Base-by-base conservation (phyloP, 345 rosid species). In the Raphanus raphanistrum region DNA sequence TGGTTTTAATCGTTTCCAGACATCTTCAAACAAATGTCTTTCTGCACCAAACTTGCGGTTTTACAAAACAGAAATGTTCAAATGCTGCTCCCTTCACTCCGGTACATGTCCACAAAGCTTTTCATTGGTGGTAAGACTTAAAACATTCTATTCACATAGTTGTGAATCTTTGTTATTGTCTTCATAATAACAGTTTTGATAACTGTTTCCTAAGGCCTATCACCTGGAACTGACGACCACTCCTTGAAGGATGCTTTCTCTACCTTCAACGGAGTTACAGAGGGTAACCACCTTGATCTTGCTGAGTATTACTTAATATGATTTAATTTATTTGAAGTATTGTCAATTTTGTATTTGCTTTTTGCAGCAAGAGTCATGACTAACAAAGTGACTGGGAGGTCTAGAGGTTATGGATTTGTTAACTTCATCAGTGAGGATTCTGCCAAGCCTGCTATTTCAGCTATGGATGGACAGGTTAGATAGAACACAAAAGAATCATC, bases 401-500 rank as follows among this genome's bases (percentile, higher is more conserved):
- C 94, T 36, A 82, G 89, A 60, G 97, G 92, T 45, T 91, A 85
- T 13, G 97, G 97, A 55, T 89, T 88, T 83, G 90, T 89, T 38
- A 83, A 58, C 63, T 91, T 83, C 50, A 0, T 68, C 8, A 73
- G 36, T 29, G 80, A 50, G 61, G 91, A 89, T 5, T 72, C 86
- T 64, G 97, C 97, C 21, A 86, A 63, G 60, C 74, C 82, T 33
- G 97, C 97, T 6, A 4, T 86, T 68, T 86, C 88, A 3, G 81
- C 87, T 54, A 89, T 91, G 94, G 87, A 89, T 85, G 91, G 94
- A 65, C 87, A 89, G 92, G 97, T 89, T 6, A 58, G 77, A 25
- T 6, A 58, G 77, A 25, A 9, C 12, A 12, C 15, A 43, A 13
- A 45, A 45, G 6, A 45, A 45, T 45, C 54, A 13, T 4, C 16